Evolutionary conservation across 2,329 filamentous ascomycete species (phyloP).

Genomic region (Aspergillus ruber): DNA sequence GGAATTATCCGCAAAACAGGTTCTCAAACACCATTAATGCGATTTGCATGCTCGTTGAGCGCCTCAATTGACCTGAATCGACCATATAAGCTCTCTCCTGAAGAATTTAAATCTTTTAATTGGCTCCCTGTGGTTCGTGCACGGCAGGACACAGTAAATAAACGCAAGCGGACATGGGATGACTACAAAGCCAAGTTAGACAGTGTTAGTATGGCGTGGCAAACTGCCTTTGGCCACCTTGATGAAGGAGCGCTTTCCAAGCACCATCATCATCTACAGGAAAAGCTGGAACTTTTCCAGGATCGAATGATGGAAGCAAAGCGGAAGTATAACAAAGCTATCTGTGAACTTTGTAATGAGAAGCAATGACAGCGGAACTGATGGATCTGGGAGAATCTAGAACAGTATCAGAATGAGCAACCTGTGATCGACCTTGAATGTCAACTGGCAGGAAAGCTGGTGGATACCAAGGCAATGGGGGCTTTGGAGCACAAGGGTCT

Average conservation of each 20-base stretch:
- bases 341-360: slow-evolving; percentile 12
- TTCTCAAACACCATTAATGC: slow-evolving; percentile 17
- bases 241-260: not conserved
- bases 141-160: too few relatives aligned
- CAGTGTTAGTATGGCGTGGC: slow-evolving; percentile 9
- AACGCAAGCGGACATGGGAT: slow-evolving; percentile 10
- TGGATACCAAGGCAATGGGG: slow-evolving; percentile 6
- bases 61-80: too few relatives aligned
- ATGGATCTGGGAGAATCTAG: slow-evolving; percentile 5
- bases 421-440: slow-evolving; percentile 15
- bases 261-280: slow-evolving; percentile 1
- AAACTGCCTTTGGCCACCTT: not conserved
- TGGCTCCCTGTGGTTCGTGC: slow-evolving; percentile 5
- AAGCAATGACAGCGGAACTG: slow-evolving; percentile 9
- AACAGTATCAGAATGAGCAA: slow-evolving; percentile 13
- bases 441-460: slow-evolving; percentile 11
- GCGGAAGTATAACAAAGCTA: slow-evolving; percentile 7
- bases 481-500: slow-evolving; percentile 13
- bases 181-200: slow-evolving; percentile 11
- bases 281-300: slow-evolving; percentile 9
- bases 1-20: slow-evolving; percentile 17
- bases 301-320: slow-evolving; percentile 9
- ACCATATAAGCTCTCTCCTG: slow-evolving; percentile 4
- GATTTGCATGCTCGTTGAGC: too few relatives aligned
- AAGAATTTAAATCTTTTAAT: slow-evolving; percentile 20